A percentile compares a stretch with the other conserved stretches of the same genome.
phyloP scores from a whole-genome alignment of 2,329 filamentous ascomycete species.

The Diaporthe humulicola region DNA sequence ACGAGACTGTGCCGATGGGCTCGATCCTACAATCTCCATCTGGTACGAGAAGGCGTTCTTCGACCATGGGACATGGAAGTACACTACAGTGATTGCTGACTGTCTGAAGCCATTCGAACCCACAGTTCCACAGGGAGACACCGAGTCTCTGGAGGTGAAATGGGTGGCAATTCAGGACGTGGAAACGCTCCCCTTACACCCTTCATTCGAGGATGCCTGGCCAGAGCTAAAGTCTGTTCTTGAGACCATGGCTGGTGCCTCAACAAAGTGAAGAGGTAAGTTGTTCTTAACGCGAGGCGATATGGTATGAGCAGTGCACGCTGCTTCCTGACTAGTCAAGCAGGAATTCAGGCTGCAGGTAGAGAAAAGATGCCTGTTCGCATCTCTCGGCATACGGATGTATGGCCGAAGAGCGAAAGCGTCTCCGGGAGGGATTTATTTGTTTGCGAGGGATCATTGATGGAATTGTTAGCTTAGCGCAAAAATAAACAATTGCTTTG shows the following conservation, averaged over 20 bases:
- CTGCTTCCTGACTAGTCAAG: neutral
- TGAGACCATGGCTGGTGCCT: no score
- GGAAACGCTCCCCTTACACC: neutral
- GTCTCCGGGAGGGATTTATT: no score
- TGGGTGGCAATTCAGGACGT: conserved; percentile 24
- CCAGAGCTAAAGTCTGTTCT: neutral
- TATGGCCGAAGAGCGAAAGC: neutral
- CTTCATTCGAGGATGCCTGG: conserved; percentile 24
- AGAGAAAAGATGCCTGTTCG: neutral
- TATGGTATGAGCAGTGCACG: neutral
- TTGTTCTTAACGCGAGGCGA: neutral
- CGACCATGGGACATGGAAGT: conserved; percentile 27
- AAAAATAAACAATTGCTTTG: neutral
- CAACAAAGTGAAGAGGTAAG: neutral
- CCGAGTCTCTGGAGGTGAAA: neutral
- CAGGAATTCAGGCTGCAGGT: neutral
- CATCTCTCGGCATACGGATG: neutral
- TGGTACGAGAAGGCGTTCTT: neutral
- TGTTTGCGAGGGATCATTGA: neutral
- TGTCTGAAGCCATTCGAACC: conserved; percentile 1
- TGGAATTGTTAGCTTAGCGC: neutral
- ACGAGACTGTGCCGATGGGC: neutral
- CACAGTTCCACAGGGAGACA: neutral
- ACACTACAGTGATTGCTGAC: conserved; percentile 20
- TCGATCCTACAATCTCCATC: neutral